Conservation (phyloP, 345 rosid species). For the Hevea brasiliensis region DNA sequence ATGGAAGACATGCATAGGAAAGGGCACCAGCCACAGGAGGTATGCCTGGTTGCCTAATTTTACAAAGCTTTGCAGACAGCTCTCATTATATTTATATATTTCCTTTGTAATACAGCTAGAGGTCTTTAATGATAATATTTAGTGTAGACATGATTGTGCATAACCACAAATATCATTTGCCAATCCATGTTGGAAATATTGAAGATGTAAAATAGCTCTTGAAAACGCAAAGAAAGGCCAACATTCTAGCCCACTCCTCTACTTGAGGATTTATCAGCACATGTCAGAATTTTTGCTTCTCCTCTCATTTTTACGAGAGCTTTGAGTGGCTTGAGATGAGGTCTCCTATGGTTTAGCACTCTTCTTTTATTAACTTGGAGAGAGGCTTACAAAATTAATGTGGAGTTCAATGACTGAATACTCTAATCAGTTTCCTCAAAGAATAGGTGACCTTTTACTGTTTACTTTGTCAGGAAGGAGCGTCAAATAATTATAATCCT, state of each 20-base stretch:
- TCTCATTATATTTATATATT: background rate
- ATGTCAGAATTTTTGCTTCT: background rate
- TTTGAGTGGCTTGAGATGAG: background rate
- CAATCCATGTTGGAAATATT: background rate
- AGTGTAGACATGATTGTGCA: constrained; percentile 1
- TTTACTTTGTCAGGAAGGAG: background rate
- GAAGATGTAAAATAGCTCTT: background rate
- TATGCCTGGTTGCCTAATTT: constrained; percentile 21
- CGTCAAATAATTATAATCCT: background rate
- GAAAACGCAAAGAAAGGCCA: background rate
- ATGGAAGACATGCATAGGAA: constrained; percentile 76
- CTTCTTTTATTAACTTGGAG: background rate
- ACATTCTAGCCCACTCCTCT: background rate
- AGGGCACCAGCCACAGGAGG: constrained; percentile 87
- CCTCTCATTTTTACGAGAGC: background rate
- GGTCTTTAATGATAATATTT: background rate
- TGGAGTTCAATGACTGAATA: background rate
- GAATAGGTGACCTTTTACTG: no score
- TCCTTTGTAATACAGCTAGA: background rate
- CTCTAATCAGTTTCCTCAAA: no score
- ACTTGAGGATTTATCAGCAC: background rate
- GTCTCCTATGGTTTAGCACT: background rate
- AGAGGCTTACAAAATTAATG: background rate
- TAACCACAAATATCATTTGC: background rate
- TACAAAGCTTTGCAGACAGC: background rate